These are phyloP conservation scores for Gossypium herbaceum DNA, from an alignment of 345 rosid species.

Conservation along the genomic window DNA sequence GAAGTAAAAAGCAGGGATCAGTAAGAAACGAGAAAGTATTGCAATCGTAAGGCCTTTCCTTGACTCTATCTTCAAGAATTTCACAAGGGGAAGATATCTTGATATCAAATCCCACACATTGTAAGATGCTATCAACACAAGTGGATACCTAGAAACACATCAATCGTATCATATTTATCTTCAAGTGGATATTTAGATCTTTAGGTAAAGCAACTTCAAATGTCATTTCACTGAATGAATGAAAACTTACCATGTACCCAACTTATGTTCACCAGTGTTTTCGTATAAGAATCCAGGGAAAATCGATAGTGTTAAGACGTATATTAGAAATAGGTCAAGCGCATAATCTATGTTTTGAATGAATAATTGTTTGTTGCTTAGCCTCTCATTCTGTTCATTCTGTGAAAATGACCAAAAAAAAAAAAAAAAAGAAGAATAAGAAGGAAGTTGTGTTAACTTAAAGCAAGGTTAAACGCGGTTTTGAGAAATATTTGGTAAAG, in stretches of 20 bases:
- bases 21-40: constrained; percentile 49
- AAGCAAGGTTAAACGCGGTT: background rate
- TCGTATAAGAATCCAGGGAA: constrained; percentile 85
- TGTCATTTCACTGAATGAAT: background rate
- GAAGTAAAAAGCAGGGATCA: constrained; percentile 69
- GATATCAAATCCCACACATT: constrained; percentile 64
- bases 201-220: background rate
- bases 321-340: constrained; percentile 55
- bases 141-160: constrained; percentile 52
- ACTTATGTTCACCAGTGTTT: constrained; percentile 63
- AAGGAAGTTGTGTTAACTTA: background rate
- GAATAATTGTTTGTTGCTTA: constrained; percentile 56
- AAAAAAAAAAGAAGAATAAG: background rate
- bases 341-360: constrained; percentile 59
- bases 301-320: constrained; percentile 65
- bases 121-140: constrained; percentile 64
- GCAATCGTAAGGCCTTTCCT: constrained; percentile 53
- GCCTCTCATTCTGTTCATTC: constrained; percentile 36
- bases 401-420: constrained; percentile 23
- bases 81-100: constrained; percentile 58
- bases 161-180: background rate
- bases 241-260: constrained; percentile 51
- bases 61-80: constrained; percentile 57
- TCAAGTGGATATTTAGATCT: too few relatives aligned
- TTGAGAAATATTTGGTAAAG: background rate